These are phyloP conservation scores for Verticillium tricorpus DNA, from an alignment of 2,329 filamentous ascomycete genomes.

Conservation along the genomic window DNA sequence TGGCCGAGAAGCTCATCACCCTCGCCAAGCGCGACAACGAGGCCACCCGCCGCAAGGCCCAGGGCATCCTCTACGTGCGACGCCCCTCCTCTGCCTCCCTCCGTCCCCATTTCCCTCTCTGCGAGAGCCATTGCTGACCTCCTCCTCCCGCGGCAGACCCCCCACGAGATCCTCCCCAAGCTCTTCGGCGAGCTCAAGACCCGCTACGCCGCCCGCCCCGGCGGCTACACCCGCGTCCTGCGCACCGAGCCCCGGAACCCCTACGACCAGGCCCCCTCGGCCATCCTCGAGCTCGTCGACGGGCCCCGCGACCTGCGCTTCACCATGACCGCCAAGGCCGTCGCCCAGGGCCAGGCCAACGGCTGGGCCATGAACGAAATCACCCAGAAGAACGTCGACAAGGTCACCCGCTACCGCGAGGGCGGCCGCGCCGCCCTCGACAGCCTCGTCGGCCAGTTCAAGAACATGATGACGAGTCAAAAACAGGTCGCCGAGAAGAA, in stretches of 20 bases:
- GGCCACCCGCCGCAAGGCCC: slow-evolving; percentile 69
- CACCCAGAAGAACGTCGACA: slow-evolving; percentile 73
- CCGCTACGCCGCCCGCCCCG: slow-evolving; percentile 74
- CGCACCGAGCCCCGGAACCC: slow-evolving; percentile 84
- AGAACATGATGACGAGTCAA: slow-evolving; percentile 12
- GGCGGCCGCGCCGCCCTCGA: slow-evolving; percentile 66
- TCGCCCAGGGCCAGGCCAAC: slow-evolving; percentile 59
- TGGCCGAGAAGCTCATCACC: slow-evolving; percentile 93
- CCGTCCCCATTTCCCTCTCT: background rate
- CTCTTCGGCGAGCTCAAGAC: slow-evolving; percentile 78
- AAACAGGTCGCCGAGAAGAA: slow-evolving; percentile 24
- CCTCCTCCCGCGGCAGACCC: slow-evolving; percentile 44
- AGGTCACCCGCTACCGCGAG: slow-evolving; percentile 73
- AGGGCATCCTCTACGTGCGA: slow-evolving; percentile 80
- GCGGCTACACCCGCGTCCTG: slow-evolving; percentile 92
- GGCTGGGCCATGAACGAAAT: slow-evolving; percentile 61
- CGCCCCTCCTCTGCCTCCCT: too few relatives aligned
- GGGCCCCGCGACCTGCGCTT: slow-evolving; percentile 92
- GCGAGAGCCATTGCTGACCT: too few relatives aligned
- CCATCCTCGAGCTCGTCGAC: slow-evolving; percentile 92
- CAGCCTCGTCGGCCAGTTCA: slow-evolving; percentile 47
- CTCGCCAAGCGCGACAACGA: slow-evolving; percentile 90
- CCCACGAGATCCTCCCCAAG: slow-evolving; percentile 70
- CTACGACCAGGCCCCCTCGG: slow-evolving; percentile 79
- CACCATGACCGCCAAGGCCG: slow-evolving; percentile 82